These are phyloP conservation scores for Pleurotus tuoliensis DNA, from an alignment of 768 basidiomycete species.

Conservation along the genomic window DNA sequence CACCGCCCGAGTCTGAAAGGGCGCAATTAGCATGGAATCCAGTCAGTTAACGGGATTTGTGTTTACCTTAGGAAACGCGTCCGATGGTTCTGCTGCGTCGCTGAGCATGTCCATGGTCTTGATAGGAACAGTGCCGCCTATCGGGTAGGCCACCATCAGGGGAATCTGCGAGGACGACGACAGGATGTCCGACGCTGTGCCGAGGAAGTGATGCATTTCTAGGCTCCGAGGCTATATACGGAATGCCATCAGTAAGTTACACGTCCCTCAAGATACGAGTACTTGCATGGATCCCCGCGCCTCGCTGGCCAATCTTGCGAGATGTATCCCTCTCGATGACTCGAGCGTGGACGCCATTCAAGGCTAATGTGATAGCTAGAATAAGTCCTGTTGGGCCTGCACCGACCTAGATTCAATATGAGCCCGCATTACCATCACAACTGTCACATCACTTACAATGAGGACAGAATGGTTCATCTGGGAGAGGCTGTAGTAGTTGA, in stretches of 20 bases:
- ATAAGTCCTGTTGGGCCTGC: slow-evolving; percentile 28
- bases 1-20: slow-evolving; percentile 10
- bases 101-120: not conserved
- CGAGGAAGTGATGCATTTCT: slow-evolving; percentile 23
- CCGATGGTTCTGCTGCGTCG: slow-evolving; percentile 12
- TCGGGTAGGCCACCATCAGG: slow-evolving; percentile 12
- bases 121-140: slow-evolving; percentile 1
- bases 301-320: not conserved
- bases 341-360: slow-evolving; percentile 44
- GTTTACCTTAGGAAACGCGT: slow-evolving; percentile 15
- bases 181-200: slow-evolving; percentile 13
- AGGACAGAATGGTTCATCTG: not conserved
- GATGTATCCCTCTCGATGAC: slow-evolving; percentile 43
- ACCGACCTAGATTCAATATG: not conserved
- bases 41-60: not conserved
- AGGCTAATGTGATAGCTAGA: slow-evolving; percentile 35
- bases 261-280: not conserved
- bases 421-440: not conserved
- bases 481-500: too few species aligned
- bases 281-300: not conserved
- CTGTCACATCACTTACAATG: not conserved
- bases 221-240: slow-evolving; percentile 18
- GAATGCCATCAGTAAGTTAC: not conserved
- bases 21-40: not conserved
- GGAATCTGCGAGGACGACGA: not conserved